A percentile compares a stretch with the other conserved stretches of the same genome.
Conservation (phyloP, 2,329 filamentous ascomycete species). For the Fusarium chlamydosporum region DNA sequence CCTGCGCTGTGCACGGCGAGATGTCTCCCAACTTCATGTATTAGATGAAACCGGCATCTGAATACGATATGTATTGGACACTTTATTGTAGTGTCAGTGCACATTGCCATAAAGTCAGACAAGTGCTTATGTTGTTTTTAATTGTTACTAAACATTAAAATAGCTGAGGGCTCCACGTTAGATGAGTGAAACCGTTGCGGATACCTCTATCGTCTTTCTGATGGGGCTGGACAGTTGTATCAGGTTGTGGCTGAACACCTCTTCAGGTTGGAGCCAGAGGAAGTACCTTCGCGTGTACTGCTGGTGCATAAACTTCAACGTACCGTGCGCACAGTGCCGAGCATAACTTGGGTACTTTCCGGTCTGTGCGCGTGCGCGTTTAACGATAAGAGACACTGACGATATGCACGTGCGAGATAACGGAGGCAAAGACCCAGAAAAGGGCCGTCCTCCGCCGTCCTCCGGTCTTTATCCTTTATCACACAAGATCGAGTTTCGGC, state of each 20-base stretch:
- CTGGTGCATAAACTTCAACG: conserved; percentile 7
- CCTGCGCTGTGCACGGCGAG: too few species aligned
- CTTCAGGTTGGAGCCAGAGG: neutral
- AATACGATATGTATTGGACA: neutral
- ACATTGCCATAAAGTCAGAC: neutral
- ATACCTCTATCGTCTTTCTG: conserved; percentile 8
- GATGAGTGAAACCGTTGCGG: neutral
- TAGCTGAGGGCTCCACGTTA: neutral
- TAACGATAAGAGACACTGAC: conserved; percentile 21
- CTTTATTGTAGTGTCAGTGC: too few species aligned
- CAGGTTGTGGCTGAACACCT: conserved; percentile 22
- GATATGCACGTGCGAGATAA: conserved; percentile 33
- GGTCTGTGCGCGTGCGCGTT: conserved; percentile 30
- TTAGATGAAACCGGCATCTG: too few species aligned
- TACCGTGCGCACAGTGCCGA: conserved; percentile 24
- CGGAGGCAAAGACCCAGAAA: conserved; percentile 24
- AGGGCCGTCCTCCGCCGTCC: conserved; percentile 25
- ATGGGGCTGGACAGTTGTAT: conserved; percentile 4
- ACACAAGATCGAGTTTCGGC: conserved; percentile 34
- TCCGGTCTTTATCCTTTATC: conserved; percentile 27
- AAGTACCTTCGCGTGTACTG: conserved; percentile 22
- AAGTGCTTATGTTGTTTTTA: neutral
- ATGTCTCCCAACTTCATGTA: too few species aligned
- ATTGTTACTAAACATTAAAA: neutral
- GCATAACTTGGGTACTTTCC: conserved; percentile 5